phyloP scores from a whole-genome alignment of 768 basidiomycete genomes.

The Lactifluus echinatus region DNA sequence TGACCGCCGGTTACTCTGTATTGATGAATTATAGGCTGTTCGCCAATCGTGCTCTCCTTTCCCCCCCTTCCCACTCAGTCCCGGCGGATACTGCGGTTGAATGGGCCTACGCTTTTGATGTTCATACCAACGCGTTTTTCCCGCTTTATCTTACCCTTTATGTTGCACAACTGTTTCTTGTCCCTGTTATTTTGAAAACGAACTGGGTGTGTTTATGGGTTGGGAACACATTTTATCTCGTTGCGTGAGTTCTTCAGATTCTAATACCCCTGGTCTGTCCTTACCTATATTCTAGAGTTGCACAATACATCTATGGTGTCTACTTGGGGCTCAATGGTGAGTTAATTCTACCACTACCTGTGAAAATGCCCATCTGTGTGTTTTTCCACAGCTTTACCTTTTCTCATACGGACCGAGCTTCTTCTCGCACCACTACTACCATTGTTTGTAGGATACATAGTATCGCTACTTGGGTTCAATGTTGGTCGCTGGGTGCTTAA shows the following conservation, averaged over 20 bases:
- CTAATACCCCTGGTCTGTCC: background rate
- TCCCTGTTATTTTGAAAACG: slow-evolving; percentile 71
- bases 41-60: slow-evolving; percentile 61
- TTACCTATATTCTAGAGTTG: slow-evolving; percentile 41
- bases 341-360: slow-evolving; percentile 20
- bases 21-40: slow-evolving; percentile 41
- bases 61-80: slow-evolving; percentile 64
- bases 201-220: slow-evolving; percentile 94
- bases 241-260: slow-evolving; percentile 47
- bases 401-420: slow-evolving; percentile 82
- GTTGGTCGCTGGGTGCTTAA: slow-evolving; percentile 73
- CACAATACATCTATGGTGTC: slow-evolving; percentile 87
- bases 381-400: slow-evolving; percentile 66
- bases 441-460: slow-evolving; percentile 75
- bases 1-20: background rate
- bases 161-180: slow-evolving; percentile 77
- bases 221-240: slow-evolving; percentile 87
- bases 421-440: slow-evolving; percentile 87
- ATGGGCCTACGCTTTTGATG: slow-evolving; percentile 95
- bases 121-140: slow-evolving; percentile 96
- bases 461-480: slow-evolving; percentile 87
- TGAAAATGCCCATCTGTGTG: slow-evolving; percentile 10
- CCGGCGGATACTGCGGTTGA: slow-evolving; percentile 68
- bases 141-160: slow-evolving; percentile 88
- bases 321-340: slow-evolving; percentile 79